Conservation (phyloP, 225 moss, liverwort and hornwort genomes). For the Asterella californica region DNA sequence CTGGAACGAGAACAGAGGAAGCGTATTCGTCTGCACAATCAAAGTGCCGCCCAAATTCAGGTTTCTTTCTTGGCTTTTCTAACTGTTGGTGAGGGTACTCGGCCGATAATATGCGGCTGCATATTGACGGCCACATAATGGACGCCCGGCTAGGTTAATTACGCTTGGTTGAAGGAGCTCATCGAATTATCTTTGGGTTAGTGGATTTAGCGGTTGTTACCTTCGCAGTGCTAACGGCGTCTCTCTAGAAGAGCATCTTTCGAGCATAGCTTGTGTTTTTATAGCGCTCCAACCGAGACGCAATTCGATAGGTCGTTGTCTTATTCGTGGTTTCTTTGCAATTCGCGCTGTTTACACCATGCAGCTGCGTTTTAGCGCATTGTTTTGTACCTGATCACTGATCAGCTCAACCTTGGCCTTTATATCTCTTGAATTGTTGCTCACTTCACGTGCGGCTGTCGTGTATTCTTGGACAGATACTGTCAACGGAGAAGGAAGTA, state of each 20-base stretch:
- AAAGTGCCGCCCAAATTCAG: constrained; percentile 84
- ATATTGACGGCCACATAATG: background rate
- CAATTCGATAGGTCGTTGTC: background rate
- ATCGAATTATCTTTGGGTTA: background rate
- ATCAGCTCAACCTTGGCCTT: background rate
- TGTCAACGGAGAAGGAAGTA: background rate
- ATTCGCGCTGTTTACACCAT: background rate
- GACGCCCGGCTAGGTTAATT: background rate
- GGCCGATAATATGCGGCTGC: background rate
- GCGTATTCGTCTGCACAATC: constrained; percentile 60
- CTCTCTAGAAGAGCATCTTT: background rate
- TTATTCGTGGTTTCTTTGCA: background rate
- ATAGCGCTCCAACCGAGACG: background rate
- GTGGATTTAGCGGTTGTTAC: too few relatives aligned
- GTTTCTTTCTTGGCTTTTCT: constrained; percentile 31
- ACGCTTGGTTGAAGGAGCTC: background rate
- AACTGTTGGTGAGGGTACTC: background rate
- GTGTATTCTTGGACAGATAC: background rate
- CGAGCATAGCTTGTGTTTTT: background rate
- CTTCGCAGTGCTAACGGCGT: background rate
- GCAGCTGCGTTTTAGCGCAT: background rate
- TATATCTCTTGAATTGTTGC: background rate
- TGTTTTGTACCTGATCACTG: background rate
- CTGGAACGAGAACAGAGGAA: constrained; percentile 84
- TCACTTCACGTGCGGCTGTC: background rate